These are phyloP conservation scores for Lactifluus volemus DNA, from an alignment of 768 basidiomycete genomes.

Conservation along the genomic window DNA sequence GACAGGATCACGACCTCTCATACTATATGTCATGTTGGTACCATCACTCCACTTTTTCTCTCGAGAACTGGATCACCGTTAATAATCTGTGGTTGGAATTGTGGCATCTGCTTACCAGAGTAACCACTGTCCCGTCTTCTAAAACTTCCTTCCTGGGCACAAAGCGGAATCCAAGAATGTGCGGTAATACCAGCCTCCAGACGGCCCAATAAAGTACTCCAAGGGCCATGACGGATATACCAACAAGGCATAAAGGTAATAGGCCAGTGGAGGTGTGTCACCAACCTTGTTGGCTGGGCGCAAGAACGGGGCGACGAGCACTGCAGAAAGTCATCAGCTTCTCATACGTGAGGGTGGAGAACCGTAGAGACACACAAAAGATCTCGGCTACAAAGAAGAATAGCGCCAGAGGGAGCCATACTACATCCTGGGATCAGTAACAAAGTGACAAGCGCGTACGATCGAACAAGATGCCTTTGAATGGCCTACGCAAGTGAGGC, in stretches of 20 bases:
- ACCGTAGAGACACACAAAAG: conserved; percentile 35
- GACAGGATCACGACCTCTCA: not conserved
- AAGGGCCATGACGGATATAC: conserved; percentile 37
- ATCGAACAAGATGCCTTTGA: conserved; percentile 30
- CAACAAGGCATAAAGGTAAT: conserved; percentile 53
- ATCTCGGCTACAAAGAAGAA: conserved; percentile 45
- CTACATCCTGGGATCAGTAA: conserved; percentile 27
- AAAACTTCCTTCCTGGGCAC: conserved; percentile 41
- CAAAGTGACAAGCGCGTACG: too few relatives aligned
- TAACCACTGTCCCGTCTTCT: conserved; percentile 46
- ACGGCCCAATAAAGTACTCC: conserved; percentile 47
- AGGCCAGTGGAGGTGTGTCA: conserved; percentile 52
- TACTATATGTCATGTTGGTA: not conserved
- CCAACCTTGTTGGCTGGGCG: conserved; percentile 45
- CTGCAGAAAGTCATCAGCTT: conserved; percentile 22
- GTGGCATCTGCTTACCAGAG: conserved; percentile 32
- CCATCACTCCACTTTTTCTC: conserved; percentile 3
- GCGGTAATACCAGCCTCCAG: conserved; percentile 44
- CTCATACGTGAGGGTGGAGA: not conserved
- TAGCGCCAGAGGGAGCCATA: conserved; percentile 46
- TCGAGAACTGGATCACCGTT: conserved; percentile 1
- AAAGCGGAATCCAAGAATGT: conserved; percentile 40
- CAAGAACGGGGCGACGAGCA: conserved; percentile 48
- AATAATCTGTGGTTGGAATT: not conserved
- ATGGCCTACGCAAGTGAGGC: conserved; percentile 40